Percentiles rank a stretch among this genome's conserved stretches.
Conservation (phyloP, 2,329 filamentous ascomycete genomes). For the Pseudocercospora crystallina region DNA sequence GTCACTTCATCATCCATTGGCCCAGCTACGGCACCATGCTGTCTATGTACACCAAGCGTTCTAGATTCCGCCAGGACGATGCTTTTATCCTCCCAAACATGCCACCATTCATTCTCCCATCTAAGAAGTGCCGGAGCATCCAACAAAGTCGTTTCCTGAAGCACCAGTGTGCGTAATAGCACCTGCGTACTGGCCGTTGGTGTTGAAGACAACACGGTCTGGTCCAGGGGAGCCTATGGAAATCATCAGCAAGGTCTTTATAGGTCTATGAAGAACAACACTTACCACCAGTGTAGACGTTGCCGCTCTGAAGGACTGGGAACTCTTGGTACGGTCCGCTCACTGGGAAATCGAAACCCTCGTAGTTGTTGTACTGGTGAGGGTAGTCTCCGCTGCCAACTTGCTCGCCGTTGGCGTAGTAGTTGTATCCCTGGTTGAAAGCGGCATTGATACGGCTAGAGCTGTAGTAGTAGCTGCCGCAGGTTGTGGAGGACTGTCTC, state of each 20-base stretch:
- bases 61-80: too few species aligned
- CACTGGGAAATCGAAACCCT: constrained; percentile 57
- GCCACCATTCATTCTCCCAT: background rate
- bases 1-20: too few species aligned
- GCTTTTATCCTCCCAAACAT: too few species aligned
- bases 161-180: constrained; percentile 71
- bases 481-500: constrained; percentile 52
- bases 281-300: constrained; percentile 56
- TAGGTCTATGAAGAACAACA: constrained; percentile 25
- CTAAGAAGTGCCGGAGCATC: constrained; percentile 50
- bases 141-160: constrained; percentile 66
- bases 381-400: constrained; percentile 39
- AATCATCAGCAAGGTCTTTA: constrained; percentile 1
- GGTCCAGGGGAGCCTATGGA: constrained; percentile 60
- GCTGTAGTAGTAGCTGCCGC: constrained; percentile 56
- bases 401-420: constrained; percentile 41
- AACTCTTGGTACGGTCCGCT: constrained; percentile 64
- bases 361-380: constrained; percentile 29
- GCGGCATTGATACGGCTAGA: constrained; percentile 52
- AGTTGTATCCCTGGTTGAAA: constrained; percentile 52
- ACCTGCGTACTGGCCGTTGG: constrained; percentile 57
- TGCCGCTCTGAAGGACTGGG: constrained; percentile 51
- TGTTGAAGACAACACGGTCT: constrained; percentile 66
- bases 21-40: too few species aligned
- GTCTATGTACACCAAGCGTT: too few species aligned